A percentile compares a stretch with the other conserved stretches of the same genome.
Conservation (phyloP, 768 basidiomycete species). For the Gloeopeniophorella convolvens region DNA sequence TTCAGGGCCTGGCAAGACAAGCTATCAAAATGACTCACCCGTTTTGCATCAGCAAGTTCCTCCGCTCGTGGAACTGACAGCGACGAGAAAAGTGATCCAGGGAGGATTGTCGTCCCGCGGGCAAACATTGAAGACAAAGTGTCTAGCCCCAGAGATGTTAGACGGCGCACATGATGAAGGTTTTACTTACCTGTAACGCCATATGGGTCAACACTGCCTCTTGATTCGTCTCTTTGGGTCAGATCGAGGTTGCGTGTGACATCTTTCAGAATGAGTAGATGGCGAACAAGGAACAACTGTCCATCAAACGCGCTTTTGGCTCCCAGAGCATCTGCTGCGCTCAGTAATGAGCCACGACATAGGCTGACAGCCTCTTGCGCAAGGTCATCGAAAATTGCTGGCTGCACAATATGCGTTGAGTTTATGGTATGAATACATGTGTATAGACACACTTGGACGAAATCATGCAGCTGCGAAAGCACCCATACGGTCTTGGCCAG, state of each 20-base stretch:
- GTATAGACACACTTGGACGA: constrained; percentile 65
- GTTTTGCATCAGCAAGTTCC: constrained; percentile 63
- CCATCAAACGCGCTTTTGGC: constrained; percentile 57
- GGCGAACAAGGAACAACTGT: constrained; percentile 82
- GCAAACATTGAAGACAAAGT: constrained; percentile 54
- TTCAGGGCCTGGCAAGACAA: neutral
- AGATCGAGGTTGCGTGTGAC: constrained; percentile 72
- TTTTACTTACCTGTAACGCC: constrained; percentile 51
- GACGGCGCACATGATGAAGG: neutral
- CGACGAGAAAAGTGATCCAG: constrained; percentile 63
- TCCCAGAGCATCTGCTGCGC: constrained; percentile 62
- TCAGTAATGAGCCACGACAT: constrained; percentile 74
- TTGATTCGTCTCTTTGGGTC: constrained; percentile 39
- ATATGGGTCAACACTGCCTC: constrained; percentile 36
- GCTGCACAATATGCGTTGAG: constrained; percentile 37
- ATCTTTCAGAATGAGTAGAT: constrained; percentile 89
- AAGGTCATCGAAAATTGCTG: constrained; percentile 94
- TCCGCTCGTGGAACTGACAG: constrained; percentile 61
- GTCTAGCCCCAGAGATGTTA: constrained; percentile 31
- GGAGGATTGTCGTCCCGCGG: constrained; percentile 53
- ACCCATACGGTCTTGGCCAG: constrained; percentile 88
- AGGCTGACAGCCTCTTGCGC: constrained; percentile 86
- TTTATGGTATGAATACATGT: neutral
- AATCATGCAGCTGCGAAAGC: constrained; percentile 81
- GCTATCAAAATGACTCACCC: constrained; percentile 38